phyloP scores from a whole-genome alignment of 257 asterid species.

The Nemophila menziesii region DNA sequence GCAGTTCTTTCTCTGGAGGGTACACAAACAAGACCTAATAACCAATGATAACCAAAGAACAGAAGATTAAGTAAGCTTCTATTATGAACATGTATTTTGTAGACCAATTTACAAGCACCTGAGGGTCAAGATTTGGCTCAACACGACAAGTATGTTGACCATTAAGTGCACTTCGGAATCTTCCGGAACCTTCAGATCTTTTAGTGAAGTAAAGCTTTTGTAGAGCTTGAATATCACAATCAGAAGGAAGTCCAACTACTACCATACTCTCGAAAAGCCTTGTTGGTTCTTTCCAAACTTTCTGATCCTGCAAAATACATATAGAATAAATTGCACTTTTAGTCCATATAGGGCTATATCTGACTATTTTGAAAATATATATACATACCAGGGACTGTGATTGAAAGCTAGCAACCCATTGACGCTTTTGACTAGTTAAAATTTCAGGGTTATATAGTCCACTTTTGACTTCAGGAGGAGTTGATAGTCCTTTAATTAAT shows the following conservation, averaged over 20 bases:
- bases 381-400: constrained; percentile 81
- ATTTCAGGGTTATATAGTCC: constrained; percentile 89
- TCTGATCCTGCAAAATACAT: constrained; percentile 61
- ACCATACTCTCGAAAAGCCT: constrained; percentile 93
- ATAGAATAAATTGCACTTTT: neutral
- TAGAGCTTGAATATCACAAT: constrained; percentile 79
- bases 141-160: constrained; percentile 76
- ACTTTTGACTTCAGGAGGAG: constrained; percentile 64
- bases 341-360: neutral
- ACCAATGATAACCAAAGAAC: too few species aligned
- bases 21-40: constrained; percentile 93
- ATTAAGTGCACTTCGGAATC: constrained; percentile 60
- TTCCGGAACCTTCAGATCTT: constrained; percentile 75
- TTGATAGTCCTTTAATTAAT: constrained; percentile 70
- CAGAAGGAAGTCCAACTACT: constrained; percentile 92
- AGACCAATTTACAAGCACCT: constrained; percentile 32
- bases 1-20: constrained; percentile 95
- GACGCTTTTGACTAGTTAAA: constrained; percentile 94
- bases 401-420: constrained; percentile 97
- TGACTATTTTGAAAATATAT: constrained; percentile 7
- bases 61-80: constrained; percentile 4
- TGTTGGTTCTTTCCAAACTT: constrained; percentile 83
- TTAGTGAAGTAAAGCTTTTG: constrained; percentile 73
- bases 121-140: constrained; percentile 96
- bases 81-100: neutral